Base-by-base conservation (phyloP, 371 early-diverging fungal genomes). In the Haplosporangium sp. region DNA sequence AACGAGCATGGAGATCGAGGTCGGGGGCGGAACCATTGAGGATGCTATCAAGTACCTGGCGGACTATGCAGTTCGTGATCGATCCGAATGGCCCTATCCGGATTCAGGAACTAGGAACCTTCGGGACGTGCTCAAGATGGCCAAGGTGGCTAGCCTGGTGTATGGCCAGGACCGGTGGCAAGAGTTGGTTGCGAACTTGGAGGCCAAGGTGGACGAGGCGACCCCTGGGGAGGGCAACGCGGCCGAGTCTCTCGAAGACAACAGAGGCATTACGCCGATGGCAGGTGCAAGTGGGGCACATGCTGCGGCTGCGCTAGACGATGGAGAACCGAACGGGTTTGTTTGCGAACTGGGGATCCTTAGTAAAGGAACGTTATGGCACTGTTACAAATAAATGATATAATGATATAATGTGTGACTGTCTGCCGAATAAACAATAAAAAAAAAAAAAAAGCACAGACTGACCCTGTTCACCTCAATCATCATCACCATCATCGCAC, bases 11-110 rank as follows among this genome's bases (percentile, higher is more conserved):
- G 23, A 55, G 5, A 47, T 62, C 47, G 56, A 55, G 46, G 57
- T 64, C n/a, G 76, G 76, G 4, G 76, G 84, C 13, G 83, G 82
- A 37, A 69, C 77, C 14, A 73, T 85, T 11, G 73, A 81, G 36
- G 64, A 69, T 29, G 87, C 87, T 2, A 51, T 87, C 53, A 81
- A 85, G 29, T 87, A 73, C 58, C 38, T 89, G 50, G 37, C 85
- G 29, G 81, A 83, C 1, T 85, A 75, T 68, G 89, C 83, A 10
- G 50, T 65, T 16, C 60, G 76, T 16, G 83, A 85, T 60, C 79
- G 80, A 13, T 67, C 80, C 5, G 74, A 76, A 11, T 87, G 88
- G 88, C 75, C 81, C 0, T 82, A 77, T 40, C 56, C 64, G 16
- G 84, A 85, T 37, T 61, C 62, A 0, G 73, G 60, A 56, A 62